phyloP scores from a whole-genome alignment of 306 rosid species.

The Arachis hypogaea region DNA sequence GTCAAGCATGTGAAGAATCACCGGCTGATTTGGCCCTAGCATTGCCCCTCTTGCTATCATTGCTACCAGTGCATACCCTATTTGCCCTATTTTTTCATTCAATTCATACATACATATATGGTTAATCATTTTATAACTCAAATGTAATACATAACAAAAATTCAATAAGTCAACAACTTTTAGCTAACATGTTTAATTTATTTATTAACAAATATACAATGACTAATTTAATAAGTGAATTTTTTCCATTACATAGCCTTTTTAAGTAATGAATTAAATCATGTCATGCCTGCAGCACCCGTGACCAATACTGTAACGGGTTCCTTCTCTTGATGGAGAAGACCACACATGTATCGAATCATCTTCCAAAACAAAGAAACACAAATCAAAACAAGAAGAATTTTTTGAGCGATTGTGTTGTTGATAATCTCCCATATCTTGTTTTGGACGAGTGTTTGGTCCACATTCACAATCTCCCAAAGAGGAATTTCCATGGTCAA shows the following conservation, averaged over 20 bases:
- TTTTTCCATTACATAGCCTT: too few relatives aligned
- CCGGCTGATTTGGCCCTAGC: conserved; percentile 74
- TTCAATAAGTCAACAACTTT: too few relatives aligned
- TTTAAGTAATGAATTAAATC: not conserved
- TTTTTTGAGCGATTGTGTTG: conserved; percentile 49
- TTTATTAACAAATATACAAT: too few relatives aligned
- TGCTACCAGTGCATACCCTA: conserved; percentile 82
- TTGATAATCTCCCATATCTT: conserved; percentile 38
- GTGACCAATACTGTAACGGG: conserved; percentile 76
- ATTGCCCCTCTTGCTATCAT: conserved; percentile 81
- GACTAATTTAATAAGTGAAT: too few relatives aligned
- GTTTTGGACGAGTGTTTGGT: conserved; percentile 52
- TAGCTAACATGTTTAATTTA: too few relatives aligned
- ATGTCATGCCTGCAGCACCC: conserved; percentile 82
- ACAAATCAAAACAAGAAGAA: conserved; percentile 51
- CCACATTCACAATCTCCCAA: conserved; percentile 40
- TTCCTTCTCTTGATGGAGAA: conserved; percentile 62
- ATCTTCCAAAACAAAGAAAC: conserved; percentile 70
- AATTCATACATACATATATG: too few relatives aligned
- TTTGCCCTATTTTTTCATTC: conserved; percentile 60
- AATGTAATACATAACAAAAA: too few relatives aligned
- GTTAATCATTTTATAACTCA: too few relatives aligned
- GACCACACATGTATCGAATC: conserved; percentile 64
- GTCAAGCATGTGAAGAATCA: conserved; percentile 77
- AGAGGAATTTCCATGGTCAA: conserved; percentile 39